Conservation (phyloP, 2,329 filamentous ascomycete species). For the Epichloe scottii region DNA sequence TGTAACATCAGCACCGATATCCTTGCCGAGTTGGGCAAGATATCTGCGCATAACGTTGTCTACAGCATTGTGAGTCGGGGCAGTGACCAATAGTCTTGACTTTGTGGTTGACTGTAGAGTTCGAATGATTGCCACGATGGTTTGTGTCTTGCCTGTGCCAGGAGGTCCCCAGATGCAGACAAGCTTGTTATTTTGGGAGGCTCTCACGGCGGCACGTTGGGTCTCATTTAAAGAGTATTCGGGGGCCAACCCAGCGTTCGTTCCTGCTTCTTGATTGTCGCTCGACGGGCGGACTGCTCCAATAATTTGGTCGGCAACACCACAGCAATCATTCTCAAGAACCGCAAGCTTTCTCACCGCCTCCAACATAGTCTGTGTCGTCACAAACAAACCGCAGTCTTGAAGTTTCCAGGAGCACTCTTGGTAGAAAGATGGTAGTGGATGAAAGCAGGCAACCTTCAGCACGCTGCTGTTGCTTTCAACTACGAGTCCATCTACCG, state of each 20-base stretch:
- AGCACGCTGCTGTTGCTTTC: slow-evolving; percentile 16
- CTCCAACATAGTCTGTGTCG: slow-evolving; percentile 25
- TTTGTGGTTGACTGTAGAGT: neutral
- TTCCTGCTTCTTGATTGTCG: neutral
- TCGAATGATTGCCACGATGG: neutral
- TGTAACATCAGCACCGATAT: neutral
- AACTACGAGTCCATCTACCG: slow-evolving; percentile 26
- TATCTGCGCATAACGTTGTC: neutral
- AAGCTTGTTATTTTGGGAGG: slow-evolving; percentile 17
- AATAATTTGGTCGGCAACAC: slow-evolving; percentile 14
- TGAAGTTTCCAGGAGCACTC: slow-evolving; percentile 24
- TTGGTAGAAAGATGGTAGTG: slow-evolving; percentile 22
- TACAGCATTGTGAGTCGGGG: neutral
- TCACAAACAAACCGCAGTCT: slow-evolving; percentile 29
- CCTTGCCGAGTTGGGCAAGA: neutral
- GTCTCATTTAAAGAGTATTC: neutral
- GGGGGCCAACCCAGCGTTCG: neutral
- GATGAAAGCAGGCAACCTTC: slow-evolving; percentile 24
- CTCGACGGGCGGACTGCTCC: slow-evolving; percentile 8
- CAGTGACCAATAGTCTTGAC: neutral
- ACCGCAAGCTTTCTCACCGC: slow-evolving; percentile 21
- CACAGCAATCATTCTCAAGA: slow-evolving; percentile 18
- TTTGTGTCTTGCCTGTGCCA: slow-evolving; percentile 13
- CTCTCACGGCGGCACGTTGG: slow-evolving; percentile 3
- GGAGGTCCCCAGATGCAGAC: slow-evolving; percentile 32